These are phyloP conservation scores for Hydrangea macrophylla DNA, from an alignment of 148 eudicot genomes.

Conservation along the genomic window DNA sequence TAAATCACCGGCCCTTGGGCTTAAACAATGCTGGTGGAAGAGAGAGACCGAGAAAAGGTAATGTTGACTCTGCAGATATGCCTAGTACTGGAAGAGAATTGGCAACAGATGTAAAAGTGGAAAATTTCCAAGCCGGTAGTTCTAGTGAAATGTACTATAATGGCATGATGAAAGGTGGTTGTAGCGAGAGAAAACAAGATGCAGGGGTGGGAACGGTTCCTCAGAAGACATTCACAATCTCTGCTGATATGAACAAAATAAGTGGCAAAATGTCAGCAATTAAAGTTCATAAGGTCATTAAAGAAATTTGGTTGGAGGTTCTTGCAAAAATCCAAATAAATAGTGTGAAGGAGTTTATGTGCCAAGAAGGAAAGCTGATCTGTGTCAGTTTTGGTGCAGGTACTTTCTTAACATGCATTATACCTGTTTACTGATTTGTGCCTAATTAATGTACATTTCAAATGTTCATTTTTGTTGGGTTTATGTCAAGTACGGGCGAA, in stretches of 20 bases:
- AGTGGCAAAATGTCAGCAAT: slow-evolving; percentile 23
- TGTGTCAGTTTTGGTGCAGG: slow-evolving; percentile 82
- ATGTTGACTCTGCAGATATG: slow-evolving; percentile 35
- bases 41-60: slow-evolving; percentile 42
- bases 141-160: slow-evolving; percentile 29
- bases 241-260: slow-evolving; percentile 30
- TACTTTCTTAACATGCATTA: slow-evolving; percentile 20
- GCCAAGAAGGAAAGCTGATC: slow-evolving; percentile 76
- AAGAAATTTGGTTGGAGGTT: slow-evolving; percentile 84
- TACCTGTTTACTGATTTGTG: neutral
- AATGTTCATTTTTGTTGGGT: neutral
- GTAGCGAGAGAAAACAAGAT: slow-evolving; percentile 34
- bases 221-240: slow-evolving; percentile 24
- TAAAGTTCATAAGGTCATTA: slow-evolving; percentile 43
- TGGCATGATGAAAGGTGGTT: slow-evolving; percentile 31
- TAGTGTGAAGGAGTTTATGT: slow-evolving; percentile 73
- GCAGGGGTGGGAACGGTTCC: slow-evolving; percentile 28
- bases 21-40: slow-evolving; percentile 32
- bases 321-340: slow-evolving; percentile 57
- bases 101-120: slow-evolving; percentile 22
- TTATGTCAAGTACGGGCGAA: neutral
- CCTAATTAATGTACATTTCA: neutral
- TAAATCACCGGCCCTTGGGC: slow-evolving; percentile 50
- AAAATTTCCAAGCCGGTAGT: slow-evolving; percentile 37
- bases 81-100: slow-evolving; percentile 39